Percentiles rank a stretch among this genome's conserved stretches.
phyloP scores from a whole-genome alignment of 257 asterid genomes.

The Solanum peruvianum region DNA sequence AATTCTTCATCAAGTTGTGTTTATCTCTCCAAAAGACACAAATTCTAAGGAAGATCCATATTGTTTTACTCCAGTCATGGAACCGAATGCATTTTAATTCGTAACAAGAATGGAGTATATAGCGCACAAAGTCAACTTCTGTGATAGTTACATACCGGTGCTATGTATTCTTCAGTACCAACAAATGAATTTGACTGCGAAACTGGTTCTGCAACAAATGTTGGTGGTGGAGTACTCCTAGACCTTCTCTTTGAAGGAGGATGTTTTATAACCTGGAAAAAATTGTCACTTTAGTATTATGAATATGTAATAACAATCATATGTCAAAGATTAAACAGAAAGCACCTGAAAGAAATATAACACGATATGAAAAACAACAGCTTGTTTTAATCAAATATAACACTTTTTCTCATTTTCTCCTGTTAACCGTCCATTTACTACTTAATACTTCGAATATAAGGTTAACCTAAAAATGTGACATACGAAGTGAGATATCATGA shows the following conservation, averaged over 20 bases:
- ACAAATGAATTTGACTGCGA: constrained; percentile 92
- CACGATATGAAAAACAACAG: neutral
- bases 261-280: constrained; percentile 63
- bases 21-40: neutral
- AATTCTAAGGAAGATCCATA: neutral
- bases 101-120: neutral
- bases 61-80: neutral
- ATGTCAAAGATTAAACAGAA: neutral
- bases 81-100: neutral
- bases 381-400: neutral
- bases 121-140: neutral
- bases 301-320: neutral
- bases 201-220: constrained; percentile 78
- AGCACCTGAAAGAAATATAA: neutral
- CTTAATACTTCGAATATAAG: neutral
- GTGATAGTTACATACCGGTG: constrained; percentile 50
- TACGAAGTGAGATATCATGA: neutral
- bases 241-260: constrained; percentile 53
- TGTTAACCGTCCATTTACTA: neutral
- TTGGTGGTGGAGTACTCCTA: constrained; percentile 67
- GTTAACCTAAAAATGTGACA: neutral
- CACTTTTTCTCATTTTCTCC: neutral
- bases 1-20: neutral
- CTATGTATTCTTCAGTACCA: constrained; percentile 97
- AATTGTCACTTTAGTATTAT: neutral